These are phyloP conservation scores for Phytophthora sansomeana DNA, from an alignment of 352 stramenopile genomes.

Conservation along the genomic window DNA sequence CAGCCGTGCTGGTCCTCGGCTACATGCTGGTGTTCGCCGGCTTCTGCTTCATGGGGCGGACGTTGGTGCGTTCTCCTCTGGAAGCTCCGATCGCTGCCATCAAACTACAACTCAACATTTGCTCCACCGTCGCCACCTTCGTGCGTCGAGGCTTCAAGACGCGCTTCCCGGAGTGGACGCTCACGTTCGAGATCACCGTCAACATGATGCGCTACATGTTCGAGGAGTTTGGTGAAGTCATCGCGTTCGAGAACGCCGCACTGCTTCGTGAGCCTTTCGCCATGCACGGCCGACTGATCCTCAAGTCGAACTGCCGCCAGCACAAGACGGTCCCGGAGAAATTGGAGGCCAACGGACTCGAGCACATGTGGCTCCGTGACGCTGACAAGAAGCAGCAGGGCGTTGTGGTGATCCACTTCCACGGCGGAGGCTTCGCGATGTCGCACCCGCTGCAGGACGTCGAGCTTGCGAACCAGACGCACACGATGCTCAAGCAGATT, in stretches of 20 bases:
- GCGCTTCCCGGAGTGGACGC: conserved; percentile 29
- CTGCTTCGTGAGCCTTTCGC: conserved; percentile 30
- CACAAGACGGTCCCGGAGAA: conserved; percentile 25
- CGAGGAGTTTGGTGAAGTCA: conserved; percentile 33
- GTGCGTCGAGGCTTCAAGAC: conserved; percentile 26
- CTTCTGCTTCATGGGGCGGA: conserved; percentile 32
- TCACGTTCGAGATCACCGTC: conserved; percentile 34
- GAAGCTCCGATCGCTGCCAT: conserved; percentile 28
- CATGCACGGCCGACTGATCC: too few species aligned
- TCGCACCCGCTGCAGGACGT: conserved; percentile 34
- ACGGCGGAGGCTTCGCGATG: conserved; percentile 45
- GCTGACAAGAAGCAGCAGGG: conserved; percentile 13
- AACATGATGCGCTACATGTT: conserved; percentile 39
- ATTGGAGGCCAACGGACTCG: conserved; percentile 34
- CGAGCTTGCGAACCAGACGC: conserved; percentile 30
- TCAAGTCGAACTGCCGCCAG: conserved; percentile 16
- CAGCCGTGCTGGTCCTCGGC: conserved; percentile 4
- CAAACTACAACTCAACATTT: conserved; percentile 34
- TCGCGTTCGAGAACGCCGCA: conserved; percentile 35
- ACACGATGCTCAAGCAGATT: conserved; percentile 22
- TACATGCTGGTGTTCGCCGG: conserved; percentile 22
- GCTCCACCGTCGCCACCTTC: conserved; percentile 13
- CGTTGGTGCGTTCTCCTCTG: conserved; percentile 23
- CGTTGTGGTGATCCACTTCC: conserved; percentile 49
- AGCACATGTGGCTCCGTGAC: conserved; percentile 48